phyloP scores from a whole-genome alignment of 192 early-diverging fungal genomes.

The Rhizophlyctis rosea region DNA sequence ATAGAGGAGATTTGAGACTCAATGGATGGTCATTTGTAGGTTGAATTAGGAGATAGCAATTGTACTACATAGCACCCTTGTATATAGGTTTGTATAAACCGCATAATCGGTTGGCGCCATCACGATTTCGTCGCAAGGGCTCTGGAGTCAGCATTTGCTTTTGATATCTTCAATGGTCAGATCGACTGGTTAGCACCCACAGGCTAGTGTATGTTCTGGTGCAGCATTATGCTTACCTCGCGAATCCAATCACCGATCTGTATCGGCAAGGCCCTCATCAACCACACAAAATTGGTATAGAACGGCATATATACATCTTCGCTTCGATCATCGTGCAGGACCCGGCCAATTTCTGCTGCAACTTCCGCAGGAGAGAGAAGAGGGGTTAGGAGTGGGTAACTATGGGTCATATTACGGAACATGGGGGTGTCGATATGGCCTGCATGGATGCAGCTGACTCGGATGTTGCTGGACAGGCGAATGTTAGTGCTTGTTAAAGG shows the following conservation, averaged over 20 bases:
- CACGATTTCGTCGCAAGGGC: no score
- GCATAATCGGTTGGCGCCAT: no score
- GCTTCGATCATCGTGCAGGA: conserved; percentile 45
- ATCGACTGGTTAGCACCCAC: no score
- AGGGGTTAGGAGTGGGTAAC: conserved; percentile 61
- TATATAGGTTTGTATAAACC: no score
- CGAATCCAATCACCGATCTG: conserved; percentile 28
- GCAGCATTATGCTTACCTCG: conserved; percentile 7
- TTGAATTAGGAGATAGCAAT: no score
- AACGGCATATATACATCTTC: conserved; percentile 26
- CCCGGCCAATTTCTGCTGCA: conserved; percentile 52
- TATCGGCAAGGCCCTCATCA: conserved; percentile 24
- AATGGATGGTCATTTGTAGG: no score
- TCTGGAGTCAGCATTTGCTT: no score
- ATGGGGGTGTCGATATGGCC: conserved; percentile 71
- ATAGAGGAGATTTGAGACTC: no score
- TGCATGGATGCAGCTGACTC: conserved; percentile 67
- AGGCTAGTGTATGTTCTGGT: neutral
- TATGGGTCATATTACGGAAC: conserved; percentile 63
- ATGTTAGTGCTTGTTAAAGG: neutral
- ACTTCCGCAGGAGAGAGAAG: conserved; percentile 57
- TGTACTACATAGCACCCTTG: no score
- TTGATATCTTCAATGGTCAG: no score
- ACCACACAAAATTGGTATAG: conserved; percentile 19
- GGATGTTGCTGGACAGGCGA: conserved; percentile 47